A percentile compares a stretch with the other conserved stretches of the same genome.
Evolutionary conservation across 2,329 filamentous ascomycete species (phyloP).

Genomic region (Clarireedia paspali): DNA sequence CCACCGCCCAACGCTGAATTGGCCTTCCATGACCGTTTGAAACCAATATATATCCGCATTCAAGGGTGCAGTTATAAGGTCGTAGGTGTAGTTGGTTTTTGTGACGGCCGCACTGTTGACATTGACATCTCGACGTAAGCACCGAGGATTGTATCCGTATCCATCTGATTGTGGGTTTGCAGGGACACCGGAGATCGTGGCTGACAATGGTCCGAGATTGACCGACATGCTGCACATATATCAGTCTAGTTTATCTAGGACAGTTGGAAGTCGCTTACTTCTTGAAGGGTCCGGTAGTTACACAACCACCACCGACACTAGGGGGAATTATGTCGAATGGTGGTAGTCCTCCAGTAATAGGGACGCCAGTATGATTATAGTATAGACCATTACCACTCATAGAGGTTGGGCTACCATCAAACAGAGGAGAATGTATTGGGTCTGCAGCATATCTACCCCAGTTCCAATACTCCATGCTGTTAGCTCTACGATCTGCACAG

Average conservation of each 20-base stretch:
- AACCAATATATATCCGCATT: constrained; percentile 34
- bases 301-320: constrained; percentile 46
- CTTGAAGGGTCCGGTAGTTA: constrained; percentile 39
- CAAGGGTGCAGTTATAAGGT: constrained; percentile 31
- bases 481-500: not conserved
- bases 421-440: constrained; percentile 40
- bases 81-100: constrained; percentile 31
- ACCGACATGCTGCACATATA: constrained; percentile 25
- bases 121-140: constrained; percentile 36
- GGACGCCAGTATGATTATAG: constrained; percentile 18
- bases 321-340: constrained; percentile 31
- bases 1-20: constrained; percentile 22
- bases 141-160: constrained; percentile 34
- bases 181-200: constrained; percentile 27
- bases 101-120: constrained; percentile 31
- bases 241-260: not conserved
- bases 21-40: constrained; percentile 38
- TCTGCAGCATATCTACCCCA: constrained; percentile 41
- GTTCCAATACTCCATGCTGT: constrained; percentile 30
- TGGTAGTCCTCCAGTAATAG: constrained; percentile 12
- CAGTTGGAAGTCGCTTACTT: constrained; percentile 22
- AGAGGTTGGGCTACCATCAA: constrained; percentile 45
- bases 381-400: constrained; percentile 41
- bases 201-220: constrained; percentile 39
- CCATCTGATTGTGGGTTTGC: constrained; percentile 27